Percentiles rank a stretch among this genome's conserved stretches.
phyloP scores from a whole-genome alignment of 2,329 filamentous ascomycete genomes.

The Ophiostoma angusticollis region DNA sequence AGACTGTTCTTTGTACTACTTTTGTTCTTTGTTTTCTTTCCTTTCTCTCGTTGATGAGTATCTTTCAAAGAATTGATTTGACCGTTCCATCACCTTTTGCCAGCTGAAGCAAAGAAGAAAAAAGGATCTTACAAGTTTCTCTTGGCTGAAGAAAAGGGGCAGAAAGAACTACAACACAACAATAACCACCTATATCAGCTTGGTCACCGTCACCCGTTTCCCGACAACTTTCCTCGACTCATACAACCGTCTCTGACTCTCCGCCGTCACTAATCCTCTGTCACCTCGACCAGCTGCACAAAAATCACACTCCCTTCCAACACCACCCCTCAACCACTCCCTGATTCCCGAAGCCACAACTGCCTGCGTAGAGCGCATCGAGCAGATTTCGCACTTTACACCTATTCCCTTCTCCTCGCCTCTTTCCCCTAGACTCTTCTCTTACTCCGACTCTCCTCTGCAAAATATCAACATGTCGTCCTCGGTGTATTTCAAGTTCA shows the following conservation, averaged over 20 bases:
- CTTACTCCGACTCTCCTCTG: neutral
- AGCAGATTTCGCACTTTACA: neutral
- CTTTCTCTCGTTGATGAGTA: conserved; percentile 12
- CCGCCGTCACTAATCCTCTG: neutral
- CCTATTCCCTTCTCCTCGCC: neutral
- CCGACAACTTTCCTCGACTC: too few relatives aligned
- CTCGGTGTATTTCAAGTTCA: conserved; percentile 99
- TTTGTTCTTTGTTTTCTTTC: conserved; percentile 3
- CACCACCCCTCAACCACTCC: neutral
- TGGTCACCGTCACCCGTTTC: neutral
- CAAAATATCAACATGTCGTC: conserved; percentile 76
- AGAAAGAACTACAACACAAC: neutral
- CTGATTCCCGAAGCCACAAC: neutral
- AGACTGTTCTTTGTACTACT: neutral
- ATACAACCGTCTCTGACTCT: neutral
- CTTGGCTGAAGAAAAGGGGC: neutral
- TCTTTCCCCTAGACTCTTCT: neutral
- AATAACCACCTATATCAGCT: conserved; percentile 6
- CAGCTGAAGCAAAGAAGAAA: conserved; percentile 21
- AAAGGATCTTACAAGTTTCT: neutral
- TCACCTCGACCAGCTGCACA: neutral
- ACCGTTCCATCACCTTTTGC: conserved; percentile 16
- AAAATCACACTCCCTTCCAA: too few relatives aligned
- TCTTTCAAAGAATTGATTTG: conserved; percentile 15
- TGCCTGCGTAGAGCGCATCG: conserved; percentile 5